A percentile compares a stretch with the other conserved stretches of the same genome.
phyloP scores from a whole-genome alignment of 2,329 filamentous ascomycete genomes.

The Knufia petricola region DNA sequence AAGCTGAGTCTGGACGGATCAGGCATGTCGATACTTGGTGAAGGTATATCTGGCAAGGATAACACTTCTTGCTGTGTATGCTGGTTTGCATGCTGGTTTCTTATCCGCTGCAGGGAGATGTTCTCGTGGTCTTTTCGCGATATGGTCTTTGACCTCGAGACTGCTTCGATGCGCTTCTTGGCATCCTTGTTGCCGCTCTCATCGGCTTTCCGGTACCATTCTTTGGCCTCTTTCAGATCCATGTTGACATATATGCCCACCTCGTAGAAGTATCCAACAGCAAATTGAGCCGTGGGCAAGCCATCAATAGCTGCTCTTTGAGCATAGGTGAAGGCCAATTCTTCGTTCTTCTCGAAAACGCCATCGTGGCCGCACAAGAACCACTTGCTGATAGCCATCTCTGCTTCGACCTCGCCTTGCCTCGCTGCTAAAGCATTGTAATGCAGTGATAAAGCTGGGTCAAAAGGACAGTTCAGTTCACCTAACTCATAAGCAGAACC shows the following conservation, averaged over 20 bases:
- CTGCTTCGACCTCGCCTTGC: conserved; percentile 86
- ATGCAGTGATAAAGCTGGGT: conserved; percentile 81
- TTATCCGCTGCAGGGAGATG: conserved; percentile 79
- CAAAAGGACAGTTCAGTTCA: conserved; percentile 88
- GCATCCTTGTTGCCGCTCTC: conserved; percentile 90
- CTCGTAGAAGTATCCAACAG: conserved; percentile 93
- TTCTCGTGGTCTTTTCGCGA: conserved; percentile 90
- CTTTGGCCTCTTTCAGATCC: conserved; percentile 68
- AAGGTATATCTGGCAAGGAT: conserved; percentile 27
- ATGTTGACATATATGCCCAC: conserved; percentile 88
- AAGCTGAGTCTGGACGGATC: conserved; percentile 37
- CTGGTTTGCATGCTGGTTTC: conserved; percentile 57
- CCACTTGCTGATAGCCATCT: conserved; percentile 96
- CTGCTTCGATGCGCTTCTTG: conserved; percentile 66
- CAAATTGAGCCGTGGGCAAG: conserved; percentile 85
- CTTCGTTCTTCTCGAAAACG: conserved; percentile 90
- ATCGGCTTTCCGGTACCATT: conserved; percentile 84
- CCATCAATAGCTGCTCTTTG: conserved; percentile 73
- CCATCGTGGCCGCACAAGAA: conserved; percentile 92
- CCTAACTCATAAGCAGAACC: conserved; percentile 91
- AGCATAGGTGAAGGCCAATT: conserved; percentile 83
- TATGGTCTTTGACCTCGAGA: conserved; percentile 71
- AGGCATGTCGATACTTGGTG: conserved; percentile 38
- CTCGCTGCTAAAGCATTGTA: conserved; percentile 90
- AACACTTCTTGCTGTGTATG: conserved; percentile 34